A percentile compares a stretch with the other conserved stretches of the same genome.
phyloP scores from a whole-genome alignment of 2,329 filamentous ascomycete genomes.

The Fusarium acutatum region DNA sequence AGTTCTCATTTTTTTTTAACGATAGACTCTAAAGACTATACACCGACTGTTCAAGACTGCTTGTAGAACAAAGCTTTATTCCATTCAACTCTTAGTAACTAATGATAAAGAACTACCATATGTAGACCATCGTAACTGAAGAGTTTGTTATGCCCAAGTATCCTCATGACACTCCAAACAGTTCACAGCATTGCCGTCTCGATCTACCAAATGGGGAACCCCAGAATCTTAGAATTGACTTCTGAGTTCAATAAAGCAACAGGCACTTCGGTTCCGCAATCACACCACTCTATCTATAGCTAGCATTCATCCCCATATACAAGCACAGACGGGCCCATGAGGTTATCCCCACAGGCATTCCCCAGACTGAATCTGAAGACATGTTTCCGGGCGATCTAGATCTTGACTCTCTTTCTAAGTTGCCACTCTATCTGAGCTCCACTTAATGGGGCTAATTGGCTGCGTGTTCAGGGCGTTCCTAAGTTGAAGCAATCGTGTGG shows the following conservation, averaged over 20 bases:
- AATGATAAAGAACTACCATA: background rate
- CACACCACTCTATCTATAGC: slow-evolving; percentile 12
- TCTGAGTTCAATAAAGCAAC: background rate
- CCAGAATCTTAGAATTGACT: too few species aligned
- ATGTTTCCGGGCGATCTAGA: background rate
- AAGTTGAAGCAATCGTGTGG: background rate
- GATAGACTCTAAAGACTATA: background rate
- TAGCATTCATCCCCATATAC: slow-evolving; percentile 6
- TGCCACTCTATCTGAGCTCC: background rate
- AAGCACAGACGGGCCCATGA: slow-evolving; percentile 7
- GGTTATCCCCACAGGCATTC: slow-evolving; percentile 28
- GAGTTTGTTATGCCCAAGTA: background rate
- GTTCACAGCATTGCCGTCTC: background rate
- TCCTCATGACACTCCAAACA: background rate
- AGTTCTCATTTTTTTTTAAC: background rate
- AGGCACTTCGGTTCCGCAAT: background rate
- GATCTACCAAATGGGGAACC: background rate
- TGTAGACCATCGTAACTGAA: background rate
- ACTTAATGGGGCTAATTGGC: background rate
- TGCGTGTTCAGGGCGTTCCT: background rate
- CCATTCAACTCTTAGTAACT: accelerated
- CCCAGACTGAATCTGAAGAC: background rate
- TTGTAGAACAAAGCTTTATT: background rate
- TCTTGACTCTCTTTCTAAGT: background rate
- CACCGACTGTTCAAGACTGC: too few species aligned